phyloP scores from a whole-genome alignment of 495 filamentous ascomycete genomes.

The Aspergillus nidulans region DNA sequence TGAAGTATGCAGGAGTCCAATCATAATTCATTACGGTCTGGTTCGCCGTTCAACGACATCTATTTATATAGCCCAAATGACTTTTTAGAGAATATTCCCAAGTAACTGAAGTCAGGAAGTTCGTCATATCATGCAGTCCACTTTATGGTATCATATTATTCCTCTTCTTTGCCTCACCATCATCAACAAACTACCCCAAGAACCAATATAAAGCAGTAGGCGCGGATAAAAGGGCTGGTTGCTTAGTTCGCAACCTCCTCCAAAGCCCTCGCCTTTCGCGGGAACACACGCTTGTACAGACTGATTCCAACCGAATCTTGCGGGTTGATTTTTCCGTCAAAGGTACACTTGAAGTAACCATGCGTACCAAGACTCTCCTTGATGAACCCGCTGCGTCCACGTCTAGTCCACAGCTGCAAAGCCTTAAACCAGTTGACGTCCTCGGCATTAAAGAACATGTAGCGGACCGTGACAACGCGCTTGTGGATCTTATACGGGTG shows the following conservation, averaged over 20 bases:
- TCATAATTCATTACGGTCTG: slow-evolving; percentile 2
- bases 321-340: slow-evolving; percentile 92
- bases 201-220: slow-evolving; percentile 11
- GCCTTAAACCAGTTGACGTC: slow-evolving; percentile 97
- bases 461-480: slow-evolving; percentile 89
- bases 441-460: slow-evolving; percentile 98
- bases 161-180: not conserved
- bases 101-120: not conserved
- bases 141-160: slow-evolving; percentile 29
- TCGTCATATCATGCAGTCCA: slow-evolving; percentile 29
- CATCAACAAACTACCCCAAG: not conserved
- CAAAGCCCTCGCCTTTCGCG: slow-evolving; percentile 59
- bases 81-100: not conserved
- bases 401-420: slow-evolving; percentile 86
- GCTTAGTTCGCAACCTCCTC: slow-evolving; percentile 28
- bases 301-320: slow-evolving; percentile 89
- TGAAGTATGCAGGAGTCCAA: not conserved
- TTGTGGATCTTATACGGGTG: slow-evolving; percentile 99
- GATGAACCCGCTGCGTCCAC: slow-evolving; percentile 81
- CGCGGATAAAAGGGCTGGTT: not conserved
- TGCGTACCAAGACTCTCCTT: slow-evolving; percentile 95
- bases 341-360: slow-evolving; percentile 98
- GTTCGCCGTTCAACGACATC: not conserved
- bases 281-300: slow-evolving; percentile 92
- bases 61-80: slow-evolving; percentile 1